Conservation (phyloP, 1,284 basidiomycete genomes). For the Omphalotus olearius region DNA sequence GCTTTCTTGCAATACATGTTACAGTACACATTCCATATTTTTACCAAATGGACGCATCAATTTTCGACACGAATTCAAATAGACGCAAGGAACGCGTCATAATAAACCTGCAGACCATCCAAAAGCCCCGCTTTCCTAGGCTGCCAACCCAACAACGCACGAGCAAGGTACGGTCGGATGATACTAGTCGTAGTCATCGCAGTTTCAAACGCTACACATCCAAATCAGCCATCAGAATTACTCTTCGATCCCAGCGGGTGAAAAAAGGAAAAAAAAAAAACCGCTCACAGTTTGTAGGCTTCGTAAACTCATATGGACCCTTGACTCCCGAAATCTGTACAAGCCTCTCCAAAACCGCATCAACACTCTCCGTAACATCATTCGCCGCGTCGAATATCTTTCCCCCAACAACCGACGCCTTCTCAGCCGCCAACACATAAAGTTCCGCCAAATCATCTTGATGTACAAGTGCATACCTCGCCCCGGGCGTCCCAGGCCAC, state of each 20-base stretch:
- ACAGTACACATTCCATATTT: no score
- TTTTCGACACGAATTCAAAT: no score
- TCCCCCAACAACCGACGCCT: constrained; percentile 34
- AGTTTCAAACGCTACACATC: constrained; percentile 26
- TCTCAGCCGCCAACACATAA: constrained; percentile 40
- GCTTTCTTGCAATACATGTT: no score
- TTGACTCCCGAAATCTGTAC: constrained; percentile 36
- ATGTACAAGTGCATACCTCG: constrained; percentile 40
- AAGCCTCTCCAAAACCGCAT: constrained; percentile 39
- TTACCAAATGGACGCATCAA: no score
- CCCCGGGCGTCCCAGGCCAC: constrained; percentile 38
- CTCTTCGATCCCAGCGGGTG: no score
- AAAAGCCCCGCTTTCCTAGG: constrained; percentile 40
- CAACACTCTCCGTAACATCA: constrained; percentile 37
- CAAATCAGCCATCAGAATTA: constrained; percentile 4
- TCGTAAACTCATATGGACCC: constrained; percentile 26
- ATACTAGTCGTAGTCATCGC: constrained; percentile 28
- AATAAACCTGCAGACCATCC: constrained; percentile 44
- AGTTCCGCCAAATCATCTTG: constrained; percentile 48
- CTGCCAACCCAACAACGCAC: constrained; percentile 43
- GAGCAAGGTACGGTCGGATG: constrained; percentile 40
- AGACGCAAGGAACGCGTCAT: constrained; percentile 23
- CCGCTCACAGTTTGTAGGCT: constrained; percentile 34
- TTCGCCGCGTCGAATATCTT: constrained; percentile 44
- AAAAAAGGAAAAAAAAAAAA: no score